Percentiles rank a stretch among this genome's conserved stretches.
phyloP scores from a whole-genome alignment of 139 green algal genomes.

The Microglena sp. region DNA sequence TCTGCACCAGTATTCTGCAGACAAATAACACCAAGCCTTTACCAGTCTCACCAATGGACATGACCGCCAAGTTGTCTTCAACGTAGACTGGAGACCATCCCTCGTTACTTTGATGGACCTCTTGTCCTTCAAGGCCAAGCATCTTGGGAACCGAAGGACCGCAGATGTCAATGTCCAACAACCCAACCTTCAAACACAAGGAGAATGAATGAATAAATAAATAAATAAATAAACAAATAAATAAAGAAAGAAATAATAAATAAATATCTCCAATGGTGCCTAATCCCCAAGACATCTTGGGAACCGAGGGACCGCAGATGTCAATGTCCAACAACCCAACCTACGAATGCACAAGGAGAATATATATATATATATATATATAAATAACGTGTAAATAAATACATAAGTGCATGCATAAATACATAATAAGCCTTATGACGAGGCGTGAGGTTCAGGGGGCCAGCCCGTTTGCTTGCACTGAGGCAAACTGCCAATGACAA shows the following conservation, averaged over 20 bases:
- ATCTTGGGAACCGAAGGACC: conserved; percentile 90
- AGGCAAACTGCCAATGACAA: no score
- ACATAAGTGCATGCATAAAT: no score
- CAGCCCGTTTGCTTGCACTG: no score
- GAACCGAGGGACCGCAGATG: conserved; percentile 91
- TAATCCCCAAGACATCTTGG: conserved; percentile 50
- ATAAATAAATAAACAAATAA: no score
- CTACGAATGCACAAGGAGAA: not conserved
- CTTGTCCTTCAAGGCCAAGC: conserved; percentile 81
- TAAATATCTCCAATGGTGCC: not conserved
- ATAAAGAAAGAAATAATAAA: no score
- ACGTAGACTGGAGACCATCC: conserved; percentile 90
- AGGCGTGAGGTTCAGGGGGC: no score
- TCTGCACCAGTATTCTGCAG: no score
- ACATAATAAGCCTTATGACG: no score
- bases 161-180: conserved; percentile 98
- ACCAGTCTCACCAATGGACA: conserved; percentile 82
- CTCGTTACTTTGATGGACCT: conserved; percentile 72
- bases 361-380: not conserved
- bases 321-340: conserved; percentile 61
- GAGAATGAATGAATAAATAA: not conserved
- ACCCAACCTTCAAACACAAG: conserved; percentile 59
- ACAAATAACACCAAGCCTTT: no score
- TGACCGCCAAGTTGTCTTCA: conserved; percentile 91
- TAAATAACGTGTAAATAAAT: no score